Percentiles rank a stretch among this genome's conserved stretches.
These are phyloP conservation scores for Chrysoporthe puriensis DNA, from an alignment of 2,329 filamentous ascomycete genomes.

Conservation along the genomic window DNA sequence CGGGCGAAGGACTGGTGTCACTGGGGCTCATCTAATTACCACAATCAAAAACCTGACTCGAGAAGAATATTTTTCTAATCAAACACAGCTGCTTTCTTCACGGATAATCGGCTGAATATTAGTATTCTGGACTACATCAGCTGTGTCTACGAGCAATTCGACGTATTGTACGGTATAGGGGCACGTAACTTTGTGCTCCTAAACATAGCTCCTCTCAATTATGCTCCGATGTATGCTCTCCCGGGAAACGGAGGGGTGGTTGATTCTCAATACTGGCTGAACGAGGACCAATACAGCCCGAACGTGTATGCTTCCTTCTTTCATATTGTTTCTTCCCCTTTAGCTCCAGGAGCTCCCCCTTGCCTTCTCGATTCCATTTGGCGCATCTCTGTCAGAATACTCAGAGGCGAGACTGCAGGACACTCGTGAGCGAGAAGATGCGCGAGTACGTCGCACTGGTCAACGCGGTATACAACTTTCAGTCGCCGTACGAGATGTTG, in stretches of 20 bases:
- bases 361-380: not conserved
- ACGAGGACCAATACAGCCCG: constrained; percentile 41
- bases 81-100: constrained; percentile 50
- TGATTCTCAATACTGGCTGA: constrained; percentile 49
- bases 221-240: constrained; percentile 56
- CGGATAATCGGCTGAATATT: constrained; percentile 56
- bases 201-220: constrained; percentile 58
- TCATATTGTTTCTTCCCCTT: not conserved
- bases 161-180: constrained; percentile 53
- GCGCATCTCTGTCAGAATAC: not conserved
- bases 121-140: constrained; percentile 51
- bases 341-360: not conserved
- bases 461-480: constrained; percentile 56
- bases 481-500: constrained; percentile 50
- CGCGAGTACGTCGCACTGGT: constrained; percentile 51
- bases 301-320: constrained; percentile 41
- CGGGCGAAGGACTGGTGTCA: not conserved
- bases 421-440: constrained; percentile 55
- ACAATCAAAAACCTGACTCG: not conserved
- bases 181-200: constrained; percentile 61
- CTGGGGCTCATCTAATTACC: not conserved
- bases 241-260: constrained; percentile 48
- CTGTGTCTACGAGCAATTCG: constrained; percentile 56
- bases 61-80: not conserved
- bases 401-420: constrained; percentile 32